A percentile compares a stretch with the other conserved stretches of the same genome.
Evolutionary conservation across 495 filamentous ascomycete species (phyloP).

Genomic region (Aspergillus bridgeri): DNA sequence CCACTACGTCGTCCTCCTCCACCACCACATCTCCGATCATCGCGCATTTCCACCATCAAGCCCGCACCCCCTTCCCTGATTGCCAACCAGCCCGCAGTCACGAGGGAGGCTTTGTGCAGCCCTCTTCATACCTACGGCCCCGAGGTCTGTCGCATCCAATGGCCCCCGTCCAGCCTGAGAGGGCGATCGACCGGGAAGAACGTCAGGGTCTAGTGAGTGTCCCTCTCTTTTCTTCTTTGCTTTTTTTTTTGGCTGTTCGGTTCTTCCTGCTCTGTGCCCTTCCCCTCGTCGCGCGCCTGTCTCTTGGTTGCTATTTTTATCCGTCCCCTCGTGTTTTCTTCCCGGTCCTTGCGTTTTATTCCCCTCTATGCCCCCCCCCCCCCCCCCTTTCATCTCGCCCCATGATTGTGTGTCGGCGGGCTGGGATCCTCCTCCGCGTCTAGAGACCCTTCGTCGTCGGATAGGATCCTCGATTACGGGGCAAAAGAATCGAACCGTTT

Average conservation of each 20-base stretch:
- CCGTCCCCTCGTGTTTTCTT: not conserved
- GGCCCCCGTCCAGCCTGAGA: slow-evolving; percentile 58
- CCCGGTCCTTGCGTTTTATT: not conserved
- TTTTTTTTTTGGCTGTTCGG: slow-evolving; percentile 9
- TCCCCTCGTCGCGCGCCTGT: slow-evolving; percentile 1
- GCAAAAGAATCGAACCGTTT: not conserved
- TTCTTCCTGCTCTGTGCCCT: slow-evolving; percentile 2
- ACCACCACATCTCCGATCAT: slow-evolving; percentile 6
- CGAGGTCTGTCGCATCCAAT: slow-evolving; percentile 50
- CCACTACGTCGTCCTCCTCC: slow-evolving; percentile 4
- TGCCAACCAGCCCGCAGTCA: slow-evolving; percentile 32
- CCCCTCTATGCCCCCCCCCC: not conserved
- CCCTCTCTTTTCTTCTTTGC: slow-evolving; percentile 9
- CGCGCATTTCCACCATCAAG: slow-evolving; percentile 3
- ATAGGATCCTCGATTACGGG: not conserved
- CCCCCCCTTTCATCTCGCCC: slow-evolving; percentile 1
- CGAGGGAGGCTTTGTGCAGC: slow-evolving; percentile 65
- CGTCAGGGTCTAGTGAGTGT: slow-evolving; percentile 82
- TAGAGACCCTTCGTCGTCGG: not conserved
- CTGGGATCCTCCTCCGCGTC: not conserved
- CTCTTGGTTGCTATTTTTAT: slow-evolving; percentile 1
- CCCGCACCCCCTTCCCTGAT: slow-evolving; percentile 7
- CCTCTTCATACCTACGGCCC: slow-evolving; percentile 80
- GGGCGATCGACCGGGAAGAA: slow-evolving; percentile 84
- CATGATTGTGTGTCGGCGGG: not conserved